Evolutionary conservation across 495 filamentous ascomycete species (phyloP), one percentile per base, ranked within the genome.

Genomic region (Neurospora sp.): DNA sequence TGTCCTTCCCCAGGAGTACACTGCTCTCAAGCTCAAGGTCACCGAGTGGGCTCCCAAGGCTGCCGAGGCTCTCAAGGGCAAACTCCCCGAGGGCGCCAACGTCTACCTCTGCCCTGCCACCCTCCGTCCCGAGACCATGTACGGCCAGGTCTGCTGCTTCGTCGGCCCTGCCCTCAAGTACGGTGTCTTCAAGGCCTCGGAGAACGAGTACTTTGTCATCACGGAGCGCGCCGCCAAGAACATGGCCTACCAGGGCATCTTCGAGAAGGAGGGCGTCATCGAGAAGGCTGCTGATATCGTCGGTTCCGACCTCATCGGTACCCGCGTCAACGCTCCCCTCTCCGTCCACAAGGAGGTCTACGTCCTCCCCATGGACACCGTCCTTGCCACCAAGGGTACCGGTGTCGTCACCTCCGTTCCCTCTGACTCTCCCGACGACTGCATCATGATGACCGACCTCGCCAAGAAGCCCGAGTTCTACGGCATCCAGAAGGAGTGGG

Each of bases 401-500:
- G 96, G 94, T 81, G 94, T 99, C 41, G 96, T 99, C 68, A 97
- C 94, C 5, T 98, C 89, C 27, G 96, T 99, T 14, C 96, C 96
- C 38, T 96, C 93, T 2, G 94, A 99, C 83, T 96, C 92, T 74
- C 96, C 96, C 3, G 95, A 99, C 76, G 96, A 99, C 80, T 99
- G 92, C 81, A 93, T 93, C 72, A 99, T 93, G 20, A 85, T 96
- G 53, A 86, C 86, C 41, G 96, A 99, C 73, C 88, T 99, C 71
- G 88, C 90, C 37, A 98, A 98, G 87, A 98, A 99, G 86, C 87
- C 94, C n/a, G 96, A 98, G 3, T 98, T 92, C 84, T 98, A 99
- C 80, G 90, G 90, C 69, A 98, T 99, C 82, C 90, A 96, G 83
- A 97, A 96, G 83, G 95, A 98, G 79, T 99, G 96, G 96, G 94